Conservation (phyloP, 2,329 filamentous ascomycete genomes). For the Colletotrichum sp. region DNA sequence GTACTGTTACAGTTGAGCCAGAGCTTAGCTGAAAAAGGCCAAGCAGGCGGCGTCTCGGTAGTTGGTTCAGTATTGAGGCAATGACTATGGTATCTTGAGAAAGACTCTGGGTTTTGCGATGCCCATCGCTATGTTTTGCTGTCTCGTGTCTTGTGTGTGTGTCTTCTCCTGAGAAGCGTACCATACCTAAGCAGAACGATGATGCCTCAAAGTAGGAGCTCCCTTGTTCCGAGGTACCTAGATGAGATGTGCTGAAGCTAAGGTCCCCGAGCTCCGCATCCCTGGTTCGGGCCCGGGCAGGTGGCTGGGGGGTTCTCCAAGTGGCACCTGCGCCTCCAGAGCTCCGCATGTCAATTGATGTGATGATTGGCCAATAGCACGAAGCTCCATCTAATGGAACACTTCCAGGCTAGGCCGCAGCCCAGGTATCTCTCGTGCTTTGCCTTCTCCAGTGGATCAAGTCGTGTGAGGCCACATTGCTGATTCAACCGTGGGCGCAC, state of each 20-base stretch:
- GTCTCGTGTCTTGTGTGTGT: neutral
- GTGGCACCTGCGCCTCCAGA: neutral
- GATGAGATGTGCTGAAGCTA: neutral
- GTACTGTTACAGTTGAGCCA: conserved; percentile 20
- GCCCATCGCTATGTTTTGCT: neutral
- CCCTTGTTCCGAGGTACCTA: neutral
- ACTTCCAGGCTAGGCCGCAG: neutral
- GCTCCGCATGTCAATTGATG: neutral
- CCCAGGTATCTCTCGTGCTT: neutral
- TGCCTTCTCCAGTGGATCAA: conserved; percentile 9
- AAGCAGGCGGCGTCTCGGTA: conserved; percentile 7
- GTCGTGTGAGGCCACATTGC: conserved; percentile 21
- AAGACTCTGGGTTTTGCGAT: neutral
- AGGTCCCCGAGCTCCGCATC: neutral
- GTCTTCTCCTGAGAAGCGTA: neutral
- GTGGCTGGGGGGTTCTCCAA: conserved; percentile 8
- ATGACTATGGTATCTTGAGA: conserved; percentile 9
- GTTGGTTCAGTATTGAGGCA: conserved; percentile 10
- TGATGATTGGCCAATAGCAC: neutral
- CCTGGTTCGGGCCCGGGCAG: neutral
- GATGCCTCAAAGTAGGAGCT: neutral
- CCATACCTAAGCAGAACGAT: neutral
- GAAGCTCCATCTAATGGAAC: neutral
- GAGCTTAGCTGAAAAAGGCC: conserved; percentile 1
- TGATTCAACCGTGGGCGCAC: neutral